Evolutionary conservation across 2,329 filamentous ascomycete species (phyloP).

Genomic region (Ramichloridium luteum): DNA sequence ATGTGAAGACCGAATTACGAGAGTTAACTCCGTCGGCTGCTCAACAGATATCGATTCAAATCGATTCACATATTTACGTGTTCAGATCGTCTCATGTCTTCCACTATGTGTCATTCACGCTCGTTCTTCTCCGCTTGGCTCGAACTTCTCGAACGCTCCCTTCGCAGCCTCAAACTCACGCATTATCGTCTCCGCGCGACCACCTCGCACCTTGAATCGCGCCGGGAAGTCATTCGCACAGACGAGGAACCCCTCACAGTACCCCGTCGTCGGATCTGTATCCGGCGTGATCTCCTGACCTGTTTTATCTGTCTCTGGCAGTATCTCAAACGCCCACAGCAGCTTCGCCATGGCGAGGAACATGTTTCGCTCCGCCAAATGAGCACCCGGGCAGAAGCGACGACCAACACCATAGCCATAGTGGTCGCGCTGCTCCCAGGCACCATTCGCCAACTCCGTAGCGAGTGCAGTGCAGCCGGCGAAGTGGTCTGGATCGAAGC

Average conservation of each 20-base stretch:
- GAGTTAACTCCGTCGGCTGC: no score
- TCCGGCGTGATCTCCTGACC: constrained; percentile 7
- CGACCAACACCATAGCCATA: constrained; percentile 40
- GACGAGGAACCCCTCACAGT: constrained; percentile 18
- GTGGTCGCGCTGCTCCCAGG: constrained; percentile 31
- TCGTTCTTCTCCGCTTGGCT: constrained; percentile 5
- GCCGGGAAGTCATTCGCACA: constrained; percentile 17
- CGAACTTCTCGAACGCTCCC: constrained; percentile 12
- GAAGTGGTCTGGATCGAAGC: constrained; percentile 28
- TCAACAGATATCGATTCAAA: no score
- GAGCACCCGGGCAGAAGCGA: constrained; percentile 39
- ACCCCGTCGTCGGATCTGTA: constrained; percentile 15
- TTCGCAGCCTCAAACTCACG: constrained; percentile 14
- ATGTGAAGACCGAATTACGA: no score
- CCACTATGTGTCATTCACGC: no score
- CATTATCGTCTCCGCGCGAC: constrained; percentile 13
- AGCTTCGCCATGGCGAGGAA: constrained; percentile 25
- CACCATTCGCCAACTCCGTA: constrained; percentile 25
- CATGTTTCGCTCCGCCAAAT: constrained; percentile 39
- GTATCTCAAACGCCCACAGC: constrained; percentile 40
- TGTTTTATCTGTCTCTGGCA: no score
- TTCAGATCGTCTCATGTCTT: no score
- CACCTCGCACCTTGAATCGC: constrained; percentile 11
- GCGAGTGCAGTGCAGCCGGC: constrained; percentile 22
- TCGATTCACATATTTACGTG: no score